Evolutionary conservation across 202 grass and related monocot genomes (phyloP).

Genomic region (Thinopyrum obtusiflorum): DNA sequence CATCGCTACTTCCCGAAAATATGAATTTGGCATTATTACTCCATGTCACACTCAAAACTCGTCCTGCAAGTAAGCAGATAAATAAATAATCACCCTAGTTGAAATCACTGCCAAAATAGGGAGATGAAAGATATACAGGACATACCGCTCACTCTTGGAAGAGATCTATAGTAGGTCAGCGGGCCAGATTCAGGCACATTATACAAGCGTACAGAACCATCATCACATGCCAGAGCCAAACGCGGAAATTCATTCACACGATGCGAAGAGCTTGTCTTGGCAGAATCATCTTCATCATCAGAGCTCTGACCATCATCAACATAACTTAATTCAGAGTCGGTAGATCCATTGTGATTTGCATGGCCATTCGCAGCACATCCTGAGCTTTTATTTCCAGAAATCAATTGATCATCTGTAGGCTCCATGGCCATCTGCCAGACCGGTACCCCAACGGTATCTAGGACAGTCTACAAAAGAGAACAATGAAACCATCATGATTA

Average conservation of each 20-base stretch:
- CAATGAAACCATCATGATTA: conserved; percentile 6
- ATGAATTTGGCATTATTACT: conserved; percentile 68
- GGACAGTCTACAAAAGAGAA: conserved; percentile 51
- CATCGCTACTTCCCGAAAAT: conserved; percentile 89
- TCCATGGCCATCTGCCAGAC: conserved; percentile 90
- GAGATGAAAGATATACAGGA: conserved; percentile 5
- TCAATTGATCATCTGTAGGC: conserved; percentile 48
- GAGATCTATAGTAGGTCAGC: conserved; percentile 75
- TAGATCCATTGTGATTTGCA: conserved; percentile 35
- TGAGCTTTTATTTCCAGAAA: conserved; percentile 32
- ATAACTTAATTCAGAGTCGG: conserved; percentile 67
- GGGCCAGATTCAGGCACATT: conserved; percentile 62
- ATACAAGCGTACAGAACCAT: conserved; percentile 84
- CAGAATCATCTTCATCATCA: conserved; percentile 50
- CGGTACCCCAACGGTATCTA: conserved; percentile 66
- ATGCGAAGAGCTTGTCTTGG: conserved; percentile 35
- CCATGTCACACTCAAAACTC: conserved; percentile 88
- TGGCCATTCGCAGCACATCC: conserved; percentile 40
- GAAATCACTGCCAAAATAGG: conserved; percentile 9
- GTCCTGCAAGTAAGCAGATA: conserved; percentile 43
- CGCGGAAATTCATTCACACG: conserved; percentile 42
- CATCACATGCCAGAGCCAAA: conserved; percentile 81
- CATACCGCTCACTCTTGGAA: conserved; percentile 91
- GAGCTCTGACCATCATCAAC: conserved; percentile 60
- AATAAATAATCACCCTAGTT: conserved; percentile 7